A percentile compares a stretch with the other conserved stretches of the same genome.
These are phyloP conservation scores for Leishmania tropica DNA, from an alignment of 208 protist species.

Conservation along the genomic window DNA sequence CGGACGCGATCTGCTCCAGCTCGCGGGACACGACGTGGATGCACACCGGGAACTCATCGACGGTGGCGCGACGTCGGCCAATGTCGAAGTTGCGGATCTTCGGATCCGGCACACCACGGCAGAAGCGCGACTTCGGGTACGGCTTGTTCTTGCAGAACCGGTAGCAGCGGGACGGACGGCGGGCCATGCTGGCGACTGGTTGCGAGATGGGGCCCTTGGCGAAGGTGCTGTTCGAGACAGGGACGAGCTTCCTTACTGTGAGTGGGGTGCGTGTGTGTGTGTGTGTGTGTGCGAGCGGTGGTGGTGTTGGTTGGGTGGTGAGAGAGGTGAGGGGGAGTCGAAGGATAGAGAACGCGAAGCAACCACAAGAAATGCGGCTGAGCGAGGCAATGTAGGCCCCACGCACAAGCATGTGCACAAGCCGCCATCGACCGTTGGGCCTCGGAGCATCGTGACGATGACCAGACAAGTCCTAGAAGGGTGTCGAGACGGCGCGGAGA, in stretches of 20 bases:
- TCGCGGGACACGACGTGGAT: conserved; percentile 98
- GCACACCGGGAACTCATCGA: conserved; percentile 97
- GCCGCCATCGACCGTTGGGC: neutral
- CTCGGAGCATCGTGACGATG: neutral
- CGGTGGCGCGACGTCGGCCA: conserved; percentile 96
- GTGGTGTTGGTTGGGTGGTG: too few relatives aligned
- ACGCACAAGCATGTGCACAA: neutral
- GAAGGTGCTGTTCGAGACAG: neutral
- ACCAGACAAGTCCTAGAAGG: neutral
- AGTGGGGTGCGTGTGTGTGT: neutral
- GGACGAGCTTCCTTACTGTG: neutral
- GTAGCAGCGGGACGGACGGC: conserved; percentile 80
- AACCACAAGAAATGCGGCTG: too few relatives aligned
- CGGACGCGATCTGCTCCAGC: conserved; percentile 98
- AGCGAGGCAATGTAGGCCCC: too few relatives aligned
- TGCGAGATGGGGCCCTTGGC: neutral
- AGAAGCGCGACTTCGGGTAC: conserved; percentile 94
- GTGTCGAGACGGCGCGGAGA: neutral
- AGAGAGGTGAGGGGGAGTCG: neutral
- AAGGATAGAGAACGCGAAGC: neutral
- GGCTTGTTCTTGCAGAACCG: conserved; percentile 85
- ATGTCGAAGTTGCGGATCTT: conserved; percentile 99
- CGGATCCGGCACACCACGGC: conserved; percentile 98
- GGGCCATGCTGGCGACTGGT: conserved; percentile 50
- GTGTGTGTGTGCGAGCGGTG: neutral